These are phyloP conservation scores for Lyophyllum atratum DNA, from an alignment of 768 basidiomycete species.

Conservation along the genomic window DNA sequence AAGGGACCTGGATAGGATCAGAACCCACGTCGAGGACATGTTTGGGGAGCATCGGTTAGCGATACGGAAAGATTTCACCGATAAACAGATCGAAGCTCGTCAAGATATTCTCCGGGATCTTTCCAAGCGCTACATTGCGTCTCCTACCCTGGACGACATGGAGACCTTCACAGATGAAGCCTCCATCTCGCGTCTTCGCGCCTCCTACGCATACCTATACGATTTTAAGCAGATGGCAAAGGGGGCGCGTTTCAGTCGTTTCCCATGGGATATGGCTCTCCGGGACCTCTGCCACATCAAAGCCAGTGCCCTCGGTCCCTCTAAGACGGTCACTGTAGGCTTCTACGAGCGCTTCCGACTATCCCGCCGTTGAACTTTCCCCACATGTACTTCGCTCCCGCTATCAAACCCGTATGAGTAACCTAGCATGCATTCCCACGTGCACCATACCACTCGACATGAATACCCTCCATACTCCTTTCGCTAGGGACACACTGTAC, in stretches of 20 bases:
- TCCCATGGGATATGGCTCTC: conserved; percentile 55
- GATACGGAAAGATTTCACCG: conserved; percentile 33
- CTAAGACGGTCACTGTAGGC: conserved; percentile 37
- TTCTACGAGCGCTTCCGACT: conserved; percentile 46
- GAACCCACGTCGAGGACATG: conserved; percentile 40
- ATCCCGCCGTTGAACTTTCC: conserved; percentile 12
- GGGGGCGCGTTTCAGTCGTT: conserved; percentile 31
- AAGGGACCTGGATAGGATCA: conserved; percentile 38
- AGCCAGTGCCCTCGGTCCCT: conserved; percentile 37
- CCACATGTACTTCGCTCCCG: not conserved
- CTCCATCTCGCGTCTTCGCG: conserved; percentile 38
- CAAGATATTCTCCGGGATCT: conserved; percentile 49
- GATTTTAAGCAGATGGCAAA: conserved; percentile 25
- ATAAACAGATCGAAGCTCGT: conserved; percentile 40
- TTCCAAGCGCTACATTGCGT: conserved; percentile 40
- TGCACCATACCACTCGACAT: not conserved
- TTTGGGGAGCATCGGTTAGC: conserved; percentile 23
- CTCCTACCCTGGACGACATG: conserved; percentile 28
- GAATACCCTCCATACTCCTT: not conserved
- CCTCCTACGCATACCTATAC: conserved; percentile 51
- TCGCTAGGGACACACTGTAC: too few relatives aligned
- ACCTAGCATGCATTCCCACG: not conserved
- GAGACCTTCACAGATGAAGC: conserved; percentile 28
- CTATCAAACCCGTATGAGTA: too few relatives aligned
- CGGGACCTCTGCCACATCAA: conserved; percentile 54